Base-by-base conservation (phyloP, 2,329 filamentous ascomycete genomes). In the Fusarium falciforme region DNA sequence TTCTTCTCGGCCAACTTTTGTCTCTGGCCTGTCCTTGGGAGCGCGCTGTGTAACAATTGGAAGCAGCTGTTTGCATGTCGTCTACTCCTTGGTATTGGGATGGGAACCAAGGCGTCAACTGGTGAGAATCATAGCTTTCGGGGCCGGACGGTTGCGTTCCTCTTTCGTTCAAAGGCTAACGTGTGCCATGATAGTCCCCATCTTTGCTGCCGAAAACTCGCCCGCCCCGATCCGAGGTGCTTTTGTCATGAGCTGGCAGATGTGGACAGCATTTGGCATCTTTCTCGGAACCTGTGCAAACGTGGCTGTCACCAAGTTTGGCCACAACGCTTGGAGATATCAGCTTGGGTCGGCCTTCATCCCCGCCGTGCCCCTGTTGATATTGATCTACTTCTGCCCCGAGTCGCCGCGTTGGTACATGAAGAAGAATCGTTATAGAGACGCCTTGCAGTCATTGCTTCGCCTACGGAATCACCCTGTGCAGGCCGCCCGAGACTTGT, bases 181-280 rank as follows among this genome's bases (percentile, higher is more conserved):
- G 86, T 86, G 4, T 35, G 52, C 2, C 2, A 14, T 38, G 16
- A 89, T 87, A 57, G 92, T 94, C 2, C 93, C 93, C 0, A 91
- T 95, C 31, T 95, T 93, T 76, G 91, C 92, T 0, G 93, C 93
- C 3, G 93, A 95, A 81, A 93, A 90, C 66, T 89, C 91, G 0
- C 93, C 93, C 0, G 90, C 92, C 2, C 81, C 86, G 2, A 91
- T 94, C 64, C 89, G 93, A 79, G 93, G 93, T 72, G 93, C 92
- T 9, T 85, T 96, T 20, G 93, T 95, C 72, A 96, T 96, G 93
- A 91, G 91, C 71, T 96, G 93, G 93, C 84, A 95, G 82, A 84
- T 93, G 81, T 93, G 90, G 89, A 91, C 87, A 4, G 87, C 88
- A 2, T 89, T 91, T 77, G 89, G 89, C 54, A 91, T 91, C 72